These are phyloP conservation scores for Solanum arcanum DNA, from an alignment of 257 asterid species.

Conservation along the genomic window DNA sequence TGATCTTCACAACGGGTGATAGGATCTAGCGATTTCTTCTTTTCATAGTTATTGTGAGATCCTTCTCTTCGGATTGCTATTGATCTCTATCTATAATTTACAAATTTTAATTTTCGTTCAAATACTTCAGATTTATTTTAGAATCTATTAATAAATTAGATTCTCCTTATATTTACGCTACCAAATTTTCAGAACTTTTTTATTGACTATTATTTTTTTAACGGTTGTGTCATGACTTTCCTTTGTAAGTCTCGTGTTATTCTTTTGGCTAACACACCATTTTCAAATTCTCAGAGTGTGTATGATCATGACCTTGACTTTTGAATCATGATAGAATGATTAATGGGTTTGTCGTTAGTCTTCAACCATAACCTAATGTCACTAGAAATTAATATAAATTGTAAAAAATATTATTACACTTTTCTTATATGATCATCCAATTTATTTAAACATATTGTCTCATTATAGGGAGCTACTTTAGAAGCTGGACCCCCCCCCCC, in stretches of 20 bases:
- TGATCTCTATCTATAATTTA: background rate
- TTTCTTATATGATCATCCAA: background rate
- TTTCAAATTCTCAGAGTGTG: too few species aligned
- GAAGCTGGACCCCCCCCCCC: background rate
- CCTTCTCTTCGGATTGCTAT: fast-evolving
- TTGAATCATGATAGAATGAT: background rate
- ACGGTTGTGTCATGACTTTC: background rate
- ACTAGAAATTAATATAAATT: background rate
- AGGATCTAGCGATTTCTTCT: too few species aligned
- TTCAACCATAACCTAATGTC: background rate
- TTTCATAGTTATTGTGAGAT: background rate
- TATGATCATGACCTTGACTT: too few species aligned
- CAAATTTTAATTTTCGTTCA: background rate
- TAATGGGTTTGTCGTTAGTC: background rate
- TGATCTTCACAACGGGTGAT: background rate
- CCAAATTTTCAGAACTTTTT: background rate
- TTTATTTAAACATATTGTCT: background rate
- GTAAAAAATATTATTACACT: too few species aligned
- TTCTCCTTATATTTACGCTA: background rate
- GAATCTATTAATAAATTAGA: too few species aligned
- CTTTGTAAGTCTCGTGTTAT: too few species aligned
- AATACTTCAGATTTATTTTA: background rate
- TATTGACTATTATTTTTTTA: background rate
- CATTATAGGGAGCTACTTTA: background rate
- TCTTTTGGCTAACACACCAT: too few species aligned